Conservation (phyloP, 169 alveolate species). For the Eimeria tenella region DNA sequence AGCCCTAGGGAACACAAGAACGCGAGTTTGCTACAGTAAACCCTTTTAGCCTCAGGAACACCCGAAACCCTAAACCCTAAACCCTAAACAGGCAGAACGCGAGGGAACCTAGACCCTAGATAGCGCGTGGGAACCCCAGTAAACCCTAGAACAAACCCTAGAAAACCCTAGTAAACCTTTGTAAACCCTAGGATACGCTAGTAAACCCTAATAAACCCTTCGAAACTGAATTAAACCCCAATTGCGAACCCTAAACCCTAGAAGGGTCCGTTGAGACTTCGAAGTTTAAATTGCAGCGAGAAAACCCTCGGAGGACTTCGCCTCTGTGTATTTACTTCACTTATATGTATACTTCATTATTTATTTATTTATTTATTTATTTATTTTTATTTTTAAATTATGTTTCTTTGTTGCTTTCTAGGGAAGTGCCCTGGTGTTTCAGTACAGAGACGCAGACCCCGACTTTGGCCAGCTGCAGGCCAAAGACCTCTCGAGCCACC, state of each 20-base stretch:
- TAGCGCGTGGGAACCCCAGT: no score
- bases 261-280: neutral
- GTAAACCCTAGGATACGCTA: no score
- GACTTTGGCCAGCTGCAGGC: slow-evolving; percentile 92
- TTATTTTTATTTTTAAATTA: neutral
- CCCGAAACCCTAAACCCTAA: neutral
- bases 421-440: slow-evolving; percentile 89
- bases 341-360: neutral
- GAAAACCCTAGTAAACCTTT: no score
- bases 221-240: no score
- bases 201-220: no score
- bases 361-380: neutral
- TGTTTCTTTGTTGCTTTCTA: neutral
- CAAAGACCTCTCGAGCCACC: slow-evolving; percentile 86
- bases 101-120: no score
- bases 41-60: no score
- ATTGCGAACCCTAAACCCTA: neutral
- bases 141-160: no score
- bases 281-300: neutral
- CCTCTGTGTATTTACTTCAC: neutral
- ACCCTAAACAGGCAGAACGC: neutral
- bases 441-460: slow-evolving; percentile 91
- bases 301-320: neutral
- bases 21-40: no score
- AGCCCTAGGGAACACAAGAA: no score